A percentile compares a stretch with the other conserved stretches of the same genome.
phyloP scores from a whole-genome alignment of 805 yeast species.

The Sugiyamaella qingdaonensis region DNA sequence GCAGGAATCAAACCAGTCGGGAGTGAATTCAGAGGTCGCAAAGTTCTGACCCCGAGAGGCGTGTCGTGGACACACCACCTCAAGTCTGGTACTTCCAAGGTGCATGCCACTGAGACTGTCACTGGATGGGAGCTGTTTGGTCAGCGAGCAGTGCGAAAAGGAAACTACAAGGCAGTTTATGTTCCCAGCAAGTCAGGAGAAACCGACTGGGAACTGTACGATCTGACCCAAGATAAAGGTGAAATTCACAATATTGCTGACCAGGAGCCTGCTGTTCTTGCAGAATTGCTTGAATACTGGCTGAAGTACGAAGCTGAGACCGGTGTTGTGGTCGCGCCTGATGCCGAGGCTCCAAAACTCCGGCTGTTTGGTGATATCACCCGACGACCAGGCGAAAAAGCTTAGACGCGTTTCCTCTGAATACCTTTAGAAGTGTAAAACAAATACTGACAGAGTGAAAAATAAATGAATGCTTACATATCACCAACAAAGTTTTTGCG shows the following conservation, averaged over 20 bases:
- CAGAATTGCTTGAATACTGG: conserved; percentile 46
- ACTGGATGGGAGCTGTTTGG: conserved; percentile 56
- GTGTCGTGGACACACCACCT: conserved; percentile 43
- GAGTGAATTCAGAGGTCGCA: conserved; percentile 38
- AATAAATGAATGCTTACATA: too few species aligned
- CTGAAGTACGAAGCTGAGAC: conserved; percentile 42
- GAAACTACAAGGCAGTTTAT: conserved; percentile 45
- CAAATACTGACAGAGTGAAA: too few species aligned
- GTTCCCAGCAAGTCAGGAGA: conserved; percentile 43
- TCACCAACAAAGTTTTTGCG: too few species aligned
- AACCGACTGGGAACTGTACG: conserved; percentile 44
- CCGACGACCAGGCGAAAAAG: not conserved
- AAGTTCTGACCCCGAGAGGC: conserved; percentile 45
- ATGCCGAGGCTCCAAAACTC: conserved; percentile 5
- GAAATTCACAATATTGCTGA: conserved; percentile 46
- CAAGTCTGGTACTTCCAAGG: conserved; percentile 14
- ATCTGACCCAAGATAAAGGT: conserved; percentile 43
- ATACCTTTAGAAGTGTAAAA: too few species aligned
- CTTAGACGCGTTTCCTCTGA: not conserved
- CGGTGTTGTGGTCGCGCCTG: conserved; percentile 16
- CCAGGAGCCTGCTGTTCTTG: conserved; percentile 35
- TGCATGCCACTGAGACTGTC: conserved; percentile 35
- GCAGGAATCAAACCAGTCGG: conserved; percentile 35
- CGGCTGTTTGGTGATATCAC: conserved; percentile 4
- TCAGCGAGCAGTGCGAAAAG: conserved; percentile 52